phyloP scores from a whole-genome alignment of 2,329 filamentous ascomycete species.

The Lasiodiplodia gonubiensis region DNA sequence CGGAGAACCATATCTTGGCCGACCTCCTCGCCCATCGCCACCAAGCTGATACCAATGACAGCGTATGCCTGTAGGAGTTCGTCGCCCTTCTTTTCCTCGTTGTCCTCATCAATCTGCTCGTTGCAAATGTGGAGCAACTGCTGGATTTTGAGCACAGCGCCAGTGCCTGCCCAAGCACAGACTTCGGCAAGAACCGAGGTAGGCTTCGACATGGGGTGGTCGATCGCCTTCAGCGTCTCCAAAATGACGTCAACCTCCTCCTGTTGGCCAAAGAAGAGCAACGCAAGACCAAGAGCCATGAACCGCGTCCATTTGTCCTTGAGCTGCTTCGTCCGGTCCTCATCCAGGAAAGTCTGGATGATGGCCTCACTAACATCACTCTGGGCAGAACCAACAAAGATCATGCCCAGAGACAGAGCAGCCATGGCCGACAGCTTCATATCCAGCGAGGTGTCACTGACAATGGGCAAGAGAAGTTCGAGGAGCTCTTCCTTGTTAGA shows the following conservation, averaged over 20 bases:
- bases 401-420: slow-evolving; percentile 84
- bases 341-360: slow-evolving; percentile 89
- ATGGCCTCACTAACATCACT: slow-evolving; percentile 91
- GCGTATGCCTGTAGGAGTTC: slow-evolving; percentile 96
- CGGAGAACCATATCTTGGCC: slow-evolving; percentile 98
- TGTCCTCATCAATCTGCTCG: slow-evolving; percentile 91
- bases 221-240: slow-evolving; percentile 94
- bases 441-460: slow-evolving; percentile 80
- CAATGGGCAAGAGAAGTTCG: slow-evolving; percentile 82
- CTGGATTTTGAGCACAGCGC: slow-evolving; percentile 95
- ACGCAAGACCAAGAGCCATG: slow-evolving; percentile 88
- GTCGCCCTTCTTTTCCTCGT: slow-evolving; percentile 88
- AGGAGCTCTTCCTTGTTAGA: slow-evolving; percentile 91
- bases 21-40: slow-evolving; percentile 97
- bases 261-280: slow-evolving; percentile 94
- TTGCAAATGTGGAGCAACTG: slow-evolving; percentile 98
- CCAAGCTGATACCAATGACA: slow-evolving; percentile 89
- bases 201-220: slow-evolving; percentile 96
- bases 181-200: slow-evolving; percentile 93
- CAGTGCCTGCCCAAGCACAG: slow-evolving; percentile 97
- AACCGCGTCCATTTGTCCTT: slow-evolving; percentile 99
- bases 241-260: slow-evolving; percentile 98
- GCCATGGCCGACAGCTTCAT: slow-evolving; percentile 99
- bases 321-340: slow-evolving; percentile 85
- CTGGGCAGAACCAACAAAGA: slow-evolving; percentile 92